Conservation (phyloP, 140 eudicot species). For the Oenanthe javanica region DNA sequence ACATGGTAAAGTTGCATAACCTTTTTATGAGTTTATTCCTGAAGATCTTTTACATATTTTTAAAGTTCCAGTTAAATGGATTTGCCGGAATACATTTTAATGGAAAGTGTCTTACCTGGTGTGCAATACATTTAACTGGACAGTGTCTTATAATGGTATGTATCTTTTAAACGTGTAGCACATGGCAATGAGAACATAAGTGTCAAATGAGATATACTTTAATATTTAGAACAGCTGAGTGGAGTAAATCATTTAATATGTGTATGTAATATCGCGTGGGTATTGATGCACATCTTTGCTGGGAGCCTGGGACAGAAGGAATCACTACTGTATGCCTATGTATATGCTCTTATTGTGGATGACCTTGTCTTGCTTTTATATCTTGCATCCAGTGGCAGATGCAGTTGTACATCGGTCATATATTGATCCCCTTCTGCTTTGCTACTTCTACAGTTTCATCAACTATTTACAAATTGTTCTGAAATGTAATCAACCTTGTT, state of each 20-base stretch:
- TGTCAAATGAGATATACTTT: not conserved
- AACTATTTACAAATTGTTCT: not conserved
- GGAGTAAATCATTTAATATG: not conserved
- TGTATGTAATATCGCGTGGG: not conserved
- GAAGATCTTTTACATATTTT: not conserved
- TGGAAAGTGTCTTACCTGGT: not conserved
- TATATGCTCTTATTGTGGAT: not conserved
- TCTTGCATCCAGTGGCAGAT: not conserved
- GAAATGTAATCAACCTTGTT: not conserved
- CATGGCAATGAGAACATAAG: not conserved
- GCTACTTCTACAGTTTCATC: not conserved
- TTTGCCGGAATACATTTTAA: not conserved
- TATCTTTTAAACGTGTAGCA: not conserved
- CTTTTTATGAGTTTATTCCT: not conserved
- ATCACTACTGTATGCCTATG: not conserved
- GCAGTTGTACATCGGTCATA: not conserved
- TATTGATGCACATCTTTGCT: not conserved
- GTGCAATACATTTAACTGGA: no score
- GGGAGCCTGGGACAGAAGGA: no score
- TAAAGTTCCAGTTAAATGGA: not conserved
- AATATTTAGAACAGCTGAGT: not conserved
- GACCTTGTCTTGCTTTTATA: not conserved
- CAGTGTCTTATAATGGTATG: not conserved
- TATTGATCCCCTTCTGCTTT: not conserved
- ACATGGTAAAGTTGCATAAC: constrained; percentile 57